Evolutionary conservation across 2,329 filamentous ascomycete genomes (phyloP).

Genomic region (Grosmannia penicillata): DNA sequence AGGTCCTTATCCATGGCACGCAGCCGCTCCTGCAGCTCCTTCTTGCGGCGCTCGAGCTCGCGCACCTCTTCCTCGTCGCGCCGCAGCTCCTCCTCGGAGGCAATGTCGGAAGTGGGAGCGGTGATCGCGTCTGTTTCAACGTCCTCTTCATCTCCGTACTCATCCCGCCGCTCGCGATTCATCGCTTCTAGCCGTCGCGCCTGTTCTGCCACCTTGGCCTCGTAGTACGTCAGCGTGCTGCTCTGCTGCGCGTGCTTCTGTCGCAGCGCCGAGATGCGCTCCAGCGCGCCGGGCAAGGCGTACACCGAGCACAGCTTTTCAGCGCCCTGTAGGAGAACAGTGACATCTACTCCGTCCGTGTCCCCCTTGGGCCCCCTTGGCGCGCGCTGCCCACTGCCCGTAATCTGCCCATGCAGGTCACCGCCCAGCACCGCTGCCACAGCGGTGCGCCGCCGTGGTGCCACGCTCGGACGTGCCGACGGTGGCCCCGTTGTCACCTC

Average conservation of each 20-base stretch:
- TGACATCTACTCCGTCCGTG: conserved; percentile 59
- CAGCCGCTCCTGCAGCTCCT: conserved; percentile 37
- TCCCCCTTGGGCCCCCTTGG: conserved; percentile 25
- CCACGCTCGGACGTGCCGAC: conserved; percentile 24
- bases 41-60: conserved; percentile 40
- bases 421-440: conserved; percentile 81
- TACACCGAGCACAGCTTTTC: conserved; percentile 87
- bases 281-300: conserved; percentile 61
- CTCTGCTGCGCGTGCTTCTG: conserved; percentile 55
- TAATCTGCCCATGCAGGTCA: conserved; percentile 71
- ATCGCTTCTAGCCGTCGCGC: conserved; percentile 56
- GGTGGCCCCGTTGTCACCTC: conserved; percentile 44
- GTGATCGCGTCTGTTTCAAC: conserved; percentile 21
- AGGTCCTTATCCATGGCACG: conserved; percentile 40
- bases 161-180: conserved; percentile 47
- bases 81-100: conserved; percentile 52
- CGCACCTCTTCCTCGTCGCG: conserved; percentile 53
- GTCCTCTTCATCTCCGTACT: conserved; percentile 29
- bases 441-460: conserved; percentile 59
- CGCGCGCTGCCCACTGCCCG: conserved; percentile 37
- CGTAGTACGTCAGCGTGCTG: conserved; percentile 66
- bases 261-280: conserved; percentile 60
- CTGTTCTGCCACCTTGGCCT: conserved; percentile 66
- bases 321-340: conserved; percentile 69
- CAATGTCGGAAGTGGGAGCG: conserved; percentile 24